A percentile compares a stretch with the other conserved stretches of the same genome.
Conservation (phyloP, 441 rosid species). For the Arabidopsis hybrid region DNA sequence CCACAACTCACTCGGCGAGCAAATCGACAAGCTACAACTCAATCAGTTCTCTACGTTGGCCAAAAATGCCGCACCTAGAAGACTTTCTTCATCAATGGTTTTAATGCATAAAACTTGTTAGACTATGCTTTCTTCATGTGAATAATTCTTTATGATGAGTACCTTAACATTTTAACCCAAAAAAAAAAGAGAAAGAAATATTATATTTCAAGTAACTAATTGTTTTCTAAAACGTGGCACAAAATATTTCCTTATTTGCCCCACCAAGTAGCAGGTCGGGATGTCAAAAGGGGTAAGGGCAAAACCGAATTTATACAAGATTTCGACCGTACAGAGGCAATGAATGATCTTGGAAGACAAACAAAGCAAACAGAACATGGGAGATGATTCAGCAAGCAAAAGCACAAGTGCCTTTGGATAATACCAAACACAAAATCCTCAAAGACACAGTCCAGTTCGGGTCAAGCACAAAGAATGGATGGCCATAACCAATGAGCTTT, state of each 20-base stretch:
- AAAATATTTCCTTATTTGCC: background rate
- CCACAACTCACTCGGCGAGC: background rate
- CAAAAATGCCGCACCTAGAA: background rate
- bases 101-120: background rate
- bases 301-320: constrained; percentile 7
- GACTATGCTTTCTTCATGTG: background rate
- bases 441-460: constrained; percentile 8
- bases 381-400: constrained; percentile 33
- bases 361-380: constrained; percentile 27
- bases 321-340: constrained; percentile 34
- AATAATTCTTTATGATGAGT: background rate
- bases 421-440: constrained; percentile 42
- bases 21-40: background rate
- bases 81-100: background rate
- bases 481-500: constrained; percentile 33
- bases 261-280: background rate
- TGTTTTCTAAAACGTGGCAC: background rate
- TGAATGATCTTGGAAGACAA: constrained; percentile 31
- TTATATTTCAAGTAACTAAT: background rate
- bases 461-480: constrained; percentile 24
- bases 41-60: background rate
- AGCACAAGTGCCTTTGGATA: constrained; percentile 30
- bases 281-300: background rate
- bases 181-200: background rate
- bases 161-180: background rate